phyloP scores from a whole-genome alignment of 306 rosid species.

The Begonia peltatifolia region DNA sequence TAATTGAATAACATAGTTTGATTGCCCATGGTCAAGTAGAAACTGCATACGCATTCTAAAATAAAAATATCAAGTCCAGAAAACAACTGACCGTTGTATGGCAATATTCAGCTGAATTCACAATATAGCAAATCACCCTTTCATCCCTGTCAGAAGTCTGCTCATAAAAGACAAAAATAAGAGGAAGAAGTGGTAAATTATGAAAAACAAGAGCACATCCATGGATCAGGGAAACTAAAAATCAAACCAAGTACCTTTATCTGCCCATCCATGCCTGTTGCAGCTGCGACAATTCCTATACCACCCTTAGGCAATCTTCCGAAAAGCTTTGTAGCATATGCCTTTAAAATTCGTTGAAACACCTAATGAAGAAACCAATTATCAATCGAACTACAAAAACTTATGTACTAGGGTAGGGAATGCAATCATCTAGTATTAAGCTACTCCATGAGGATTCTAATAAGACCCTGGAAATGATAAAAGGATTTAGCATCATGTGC shows the following conservation, averaged over 20 bases:
- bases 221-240: slow-evolving; percentile 10
- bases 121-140: slow-evolving; percentile 90
- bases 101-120: slow-evolving; percentile 95
- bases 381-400: too few relatives aligned
- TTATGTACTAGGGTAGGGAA: too few relatives aligned
- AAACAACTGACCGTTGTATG: slow-evolving; percentile 60
- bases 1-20: too few relatives aligned
- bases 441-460: too few relatives aligned
- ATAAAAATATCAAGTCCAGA: background rate
- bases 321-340: slow-evolving; percentile 81
- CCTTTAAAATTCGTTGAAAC: slow-evolving; percentile 89
- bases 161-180: slow-evolving; percentile 7
- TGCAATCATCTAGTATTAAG: too few relatives aligned
- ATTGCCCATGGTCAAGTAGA: background rate
- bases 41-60: background rate
- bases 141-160: slow-evolving; percentile 99
- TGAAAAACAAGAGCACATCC: slow-evolving; percentile 10
- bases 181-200: slow-evolving; percentile 6
- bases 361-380: slow-evolving; percentile 30
- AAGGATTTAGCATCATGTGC: background rate
- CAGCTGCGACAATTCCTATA: slow-evolving; percentile 95
- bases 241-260: slow-evolving; percentile 53
- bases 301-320: slow-evolving; percentile 96
- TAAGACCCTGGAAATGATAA: too few relatives aligned
- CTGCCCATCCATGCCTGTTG: slow-evolving; percentile 99